Evolutionary conservation across 1,139 yeast genomes (phyloP), one percentile per base, ranked within the genome.

Genomic region (Torulaspora globosa): DNA sequence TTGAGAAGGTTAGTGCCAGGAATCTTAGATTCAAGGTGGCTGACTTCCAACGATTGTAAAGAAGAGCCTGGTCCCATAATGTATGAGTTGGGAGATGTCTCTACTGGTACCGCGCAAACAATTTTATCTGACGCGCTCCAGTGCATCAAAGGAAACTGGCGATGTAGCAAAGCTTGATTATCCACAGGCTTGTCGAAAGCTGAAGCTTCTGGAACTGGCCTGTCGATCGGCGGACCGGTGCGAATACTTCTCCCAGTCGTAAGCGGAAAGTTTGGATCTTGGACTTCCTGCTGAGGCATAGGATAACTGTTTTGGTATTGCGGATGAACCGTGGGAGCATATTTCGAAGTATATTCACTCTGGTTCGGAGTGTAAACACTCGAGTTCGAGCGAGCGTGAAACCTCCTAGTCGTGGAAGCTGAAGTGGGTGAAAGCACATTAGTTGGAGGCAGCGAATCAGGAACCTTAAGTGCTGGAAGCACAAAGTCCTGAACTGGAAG

Each of bases 141-240:
- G 47, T 76, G 72, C 62, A 88, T 84, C 29, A 89, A 65, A 0
- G 96, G 96, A 63, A 84, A 85, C 62, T 87, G 96, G 47, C 86
- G 68, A 32, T 59, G 62, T 11, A 66, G 53, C 5, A 71, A 59
- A n/a, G 61, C 67, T 5, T 51, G 42, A 34, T 57, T 58, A 45
- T 59, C 59, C 10, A 54, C 41, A 6, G 44, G 46, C 9, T 26
- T 33, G 21, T 40, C 39, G 12, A 34, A 26, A 15, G 9, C 32
- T 4, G 41, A 18, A 11, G 18, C 18, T 42, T 14, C 39, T 41
- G 38, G 30, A n/a, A 21, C 21, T 11, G 18, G 4, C 8, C 19
- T 16, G 19, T 21, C 14, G 15, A 11, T 27, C 11, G 11, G 15
- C 3, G 29, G 19, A 8, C 26, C 29, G 6, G 28, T 9, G 2